Conservation (phyloP, 129 eudicot genomes). For the Helianthus tuberosus region DNA sequence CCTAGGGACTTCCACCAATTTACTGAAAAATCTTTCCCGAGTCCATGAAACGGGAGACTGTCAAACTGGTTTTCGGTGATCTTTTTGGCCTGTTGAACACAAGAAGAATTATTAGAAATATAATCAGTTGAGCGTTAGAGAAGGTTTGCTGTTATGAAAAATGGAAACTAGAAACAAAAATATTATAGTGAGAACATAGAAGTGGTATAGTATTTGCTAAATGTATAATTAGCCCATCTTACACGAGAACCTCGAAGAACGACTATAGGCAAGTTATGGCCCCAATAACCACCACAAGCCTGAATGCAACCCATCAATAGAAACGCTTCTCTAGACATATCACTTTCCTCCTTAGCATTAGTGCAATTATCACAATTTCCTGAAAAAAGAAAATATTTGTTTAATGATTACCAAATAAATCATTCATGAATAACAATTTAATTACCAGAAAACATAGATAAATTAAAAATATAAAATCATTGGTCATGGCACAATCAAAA, state of each 20-base stretch:
- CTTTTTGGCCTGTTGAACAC: slow-evolving; percentile 67
- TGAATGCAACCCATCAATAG: slow-evolving; percentile 78
- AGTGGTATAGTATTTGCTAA: slow-evolving; percentile 10
- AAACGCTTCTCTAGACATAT: slow-evolving; percentile 85
- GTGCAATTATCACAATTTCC: slow-evolving; percentile 96
- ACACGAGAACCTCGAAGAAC: slow-evolving; percentile 99
- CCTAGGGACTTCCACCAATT: slow-evolving; percentile 95
- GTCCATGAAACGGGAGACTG: slow-evolving; percentile 86
- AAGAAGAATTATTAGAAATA: slow-evolving; percentile 30
- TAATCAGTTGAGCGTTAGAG: slow-evolving; percentile 25
- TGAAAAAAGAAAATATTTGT: slow-evolving; percentile 32
- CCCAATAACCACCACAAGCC: slow-evolving; percentile 86
- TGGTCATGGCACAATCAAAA: neutral
- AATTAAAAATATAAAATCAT: neutral
- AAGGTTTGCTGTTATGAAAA: neutral
- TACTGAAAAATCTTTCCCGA: slow-evolving; percentile 81
- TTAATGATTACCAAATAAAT: slow-evolving; percentile 1
- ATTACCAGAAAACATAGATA: slow-evolving; percentile 4
- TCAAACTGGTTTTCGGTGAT: slow-evolving; percentile 72
- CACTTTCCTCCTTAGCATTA: slow-evolving; percentile 58
- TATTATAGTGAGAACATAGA: slow-evolving; percentile 6
- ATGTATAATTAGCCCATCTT: slow-evolving; percentile 35
- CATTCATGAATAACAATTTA: neutral
- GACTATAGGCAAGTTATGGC: slow-evolving; percentile 81
- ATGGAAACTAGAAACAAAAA: neutral